Evolutionary conservation across 257 asterid genomes (phyloP), one percentile per base, ranked within the genome.

Genomic region (Cinchona pubescens): DNA sequence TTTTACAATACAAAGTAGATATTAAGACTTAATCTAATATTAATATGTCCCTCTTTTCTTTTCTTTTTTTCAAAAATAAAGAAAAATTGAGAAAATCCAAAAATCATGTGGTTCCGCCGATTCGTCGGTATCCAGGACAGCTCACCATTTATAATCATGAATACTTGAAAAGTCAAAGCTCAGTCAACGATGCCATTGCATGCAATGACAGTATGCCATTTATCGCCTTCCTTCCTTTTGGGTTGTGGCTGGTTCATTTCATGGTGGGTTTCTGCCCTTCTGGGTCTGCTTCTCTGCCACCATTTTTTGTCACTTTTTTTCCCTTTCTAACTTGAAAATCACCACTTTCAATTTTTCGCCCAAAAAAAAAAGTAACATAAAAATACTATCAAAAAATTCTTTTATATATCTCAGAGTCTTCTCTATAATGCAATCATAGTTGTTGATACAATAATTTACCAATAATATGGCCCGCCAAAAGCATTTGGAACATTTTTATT

Each of bases 91-190:
- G 34, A 30, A 66, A 32, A 58, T 32, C n/a, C 13, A 66, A 72
- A 63, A 46, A 35, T 76, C 76, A 82, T 69, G 80, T 78, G 84
- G 78, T 64, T 73, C 75, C 69, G 15, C 40, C 13, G 69, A 67
- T 30, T 13, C 60, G 74, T 76, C 67, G 58, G 67, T 66, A 62
- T 70, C 62, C 56, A 25, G 62, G 77, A 77, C 86, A 82, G 78
- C 80, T 77, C 79, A 75, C 40, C 58, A 16, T 59, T n/a, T 32
- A 35, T 11, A 43, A 73, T 48, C n/a, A n/a, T 68, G 59, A 69
- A 27, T 27, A 69, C 63, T 64, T 74, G 66, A 65, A 21, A 53
- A 79, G 87, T 84, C 85, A 81, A 81, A 79, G 75, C 11, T 69
- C 73, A 58, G 83, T 82, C 88, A 85, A 82, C 79, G 30, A 42